A percentile compares a stretch with the other conserved stretches of the same genome.
These are phyloP conservation scores for Monilinia fructicola DNA, from an alignment of 2,329 filamentous ascomycete genomes.

Conservation along the genomic window DNA sequence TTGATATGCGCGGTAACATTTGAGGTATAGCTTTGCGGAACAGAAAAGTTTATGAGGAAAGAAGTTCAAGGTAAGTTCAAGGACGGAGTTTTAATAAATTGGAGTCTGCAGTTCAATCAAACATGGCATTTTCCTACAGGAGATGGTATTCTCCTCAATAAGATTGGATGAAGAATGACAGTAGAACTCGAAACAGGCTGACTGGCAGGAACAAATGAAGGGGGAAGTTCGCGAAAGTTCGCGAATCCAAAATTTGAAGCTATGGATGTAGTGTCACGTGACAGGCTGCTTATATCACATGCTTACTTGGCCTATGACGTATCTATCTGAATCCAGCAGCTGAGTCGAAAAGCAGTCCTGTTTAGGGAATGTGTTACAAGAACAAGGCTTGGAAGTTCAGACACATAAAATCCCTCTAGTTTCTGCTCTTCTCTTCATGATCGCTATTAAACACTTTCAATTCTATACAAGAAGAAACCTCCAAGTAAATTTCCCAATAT, in stretches of 20 bases:
- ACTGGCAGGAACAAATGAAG: background rate
- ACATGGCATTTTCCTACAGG: too few relatives aligned
- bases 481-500: background rate
- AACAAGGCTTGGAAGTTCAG: constrained; percentile 8
- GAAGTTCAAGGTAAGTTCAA: too few relatives aligned
- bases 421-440: constrained; percentile 4
- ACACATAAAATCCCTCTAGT: background rate
- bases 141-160: background rate
- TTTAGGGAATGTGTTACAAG: background rate
- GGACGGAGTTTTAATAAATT: background rate
- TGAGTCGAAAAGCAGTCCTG: constrained; percentile 13
- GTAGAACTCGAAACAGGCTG: background rate
- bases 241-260: background rate
- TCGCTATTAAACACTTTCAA: constrained; percentile 17
- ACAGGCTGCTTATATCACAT: background rate
- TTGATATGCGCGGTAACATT: background rate
- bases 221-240: constrained; percentile 5
- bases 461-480: constrained; percentile 1
- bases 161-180: background rate
- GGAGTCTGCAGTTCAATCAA: background rate
- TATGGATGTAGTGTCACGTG: background rate
- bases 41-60: background rate
- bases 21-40: background rate
- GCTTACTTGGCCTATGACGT: constrained; percentile 6
- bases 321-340: constrained; percentile 10